These are phyloP conservation scores for Lentinus tigrinus DNA, from an alignment of 768 basidiomycete species.

Conservation along the genomic window DNA sequence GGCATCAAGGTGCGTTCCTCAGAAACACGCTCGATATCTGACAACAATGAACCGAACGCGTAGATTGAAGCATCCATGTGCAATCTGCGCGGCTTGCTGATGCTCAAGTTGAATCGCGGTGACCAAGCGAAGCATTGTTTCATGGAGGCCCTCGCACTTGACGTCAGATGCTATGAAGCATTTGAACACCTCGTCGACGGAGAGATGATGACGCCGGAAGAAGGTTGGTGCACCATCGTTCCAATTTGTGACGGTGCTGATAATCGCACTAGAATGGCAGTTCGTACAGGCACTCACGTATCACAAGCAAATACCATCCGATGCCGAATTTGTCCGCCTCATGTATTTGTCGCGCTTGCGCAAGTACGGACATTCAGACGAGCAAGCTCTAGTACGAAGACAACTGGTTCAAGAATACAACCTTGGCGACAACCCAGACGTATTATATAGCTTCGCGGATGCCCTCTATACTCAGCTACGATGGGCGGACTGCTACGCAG, in stretches of 20 bases:
- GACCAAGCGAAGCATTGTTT: conserved; percentile 93
- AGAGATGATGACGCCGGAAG: conserved; percentile 94
- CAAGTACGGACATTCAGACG: conserved; percentile 82
- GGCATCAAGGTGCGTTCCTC: conserved; percentile 78
- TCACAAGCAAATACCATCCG: conserved; percentile 78
- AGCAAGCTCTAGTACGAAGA: conserved; percentile 78
- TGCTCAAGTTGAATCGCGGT: conserved; percentile 89
- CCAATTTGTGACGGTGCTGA: neutral
- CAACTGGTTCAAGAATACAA: conserved; percentile 82
- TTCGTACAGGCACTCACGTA: conserved; percentile 87
- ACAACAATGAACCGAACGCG: neutral
- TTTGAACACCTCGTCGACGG: conserved; percentile 88
- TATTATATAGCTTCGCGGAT: conserved; percentile 57
- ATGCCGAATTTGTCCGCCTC: conserved; percentile 87
- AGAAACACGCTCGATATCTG: neutral
- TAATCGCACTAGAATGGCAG: conserved; percentile 76
- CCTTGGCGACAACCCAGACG: conserved; percentile 89
- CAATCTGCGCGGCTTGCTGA: conserved; percentile 87
- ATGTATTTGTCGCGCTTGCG: conserved; percentile 91
- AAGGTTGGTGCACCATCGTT: conserved; percentile 59
- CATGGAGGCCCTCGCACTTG: conserved; percentile 91
- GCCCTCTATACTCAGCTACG: conserved; percentile 37
- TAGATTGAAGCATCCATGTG: conserved; percentile 98
- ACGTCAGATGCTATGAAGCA: conserved; percentile 96
- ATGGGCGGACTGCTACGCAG: conserved; percentile 91